These are phyloP conservation scores for Vigna unguiculata DNA, from an alignment of 306 rosid genomes.

Conservation along the genomic window DNA sequence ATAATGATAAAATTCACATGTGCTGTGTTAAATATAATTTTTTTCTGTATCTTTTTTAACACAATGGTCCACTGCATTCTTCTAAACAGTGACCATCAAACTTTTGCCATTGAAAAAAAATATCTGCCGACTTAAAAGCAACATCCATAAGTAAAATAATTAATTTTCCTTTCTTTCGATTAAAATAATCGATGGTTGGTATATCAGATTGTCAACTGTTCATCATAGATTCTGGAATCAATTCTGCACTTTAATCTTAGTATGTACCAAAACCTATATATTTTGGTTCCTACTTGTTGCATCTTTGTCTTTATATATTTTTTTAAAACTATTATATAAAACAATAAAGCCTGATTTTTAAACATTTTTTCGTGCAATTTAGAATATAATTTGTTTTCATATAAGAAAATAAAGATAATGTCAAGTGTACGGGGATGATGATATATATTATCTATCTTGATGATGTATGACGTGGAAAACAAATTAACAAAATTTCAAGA, in stretches of 20 bases:
- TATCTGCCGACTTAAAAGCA: slow-evolving; percentile 2
- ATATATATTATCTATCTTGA: no score
- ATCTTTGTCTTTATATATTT: neutral
- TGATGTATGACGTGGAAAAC: neutral
- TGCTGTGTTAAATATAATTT: neutral
- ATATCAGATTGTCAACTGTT: no score
- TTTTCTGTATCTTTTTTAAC: neutral
- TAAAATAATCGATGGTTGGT: neutral
- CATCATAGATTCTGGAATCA: no score
- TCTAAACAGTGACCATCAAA: neutral
- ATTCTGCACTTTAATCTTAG: neutral
- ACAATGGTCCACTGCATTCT: neutral
- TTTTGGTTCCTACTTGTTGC: neutral
- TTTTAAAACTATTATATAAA: neutral
- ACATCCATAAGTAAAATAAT: neutral
- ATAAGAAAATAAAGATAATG: neutral
- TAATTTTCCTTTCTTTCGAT: neutral
- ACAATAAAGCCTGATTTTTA: neutral
- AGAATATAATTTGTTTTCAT: no score
- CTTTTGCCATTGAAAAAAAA: neutral
- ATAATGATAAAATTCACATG: slow-evolving; percentile 14
- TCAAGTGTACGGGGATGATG: no score
- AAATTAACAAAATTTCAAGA: neutral
- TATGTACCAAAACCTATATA: neutral
- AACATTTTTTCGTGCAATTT: neutral